Conservation (phyloP, 257 asterid species). For the Fraxinus anomala region DNA sequence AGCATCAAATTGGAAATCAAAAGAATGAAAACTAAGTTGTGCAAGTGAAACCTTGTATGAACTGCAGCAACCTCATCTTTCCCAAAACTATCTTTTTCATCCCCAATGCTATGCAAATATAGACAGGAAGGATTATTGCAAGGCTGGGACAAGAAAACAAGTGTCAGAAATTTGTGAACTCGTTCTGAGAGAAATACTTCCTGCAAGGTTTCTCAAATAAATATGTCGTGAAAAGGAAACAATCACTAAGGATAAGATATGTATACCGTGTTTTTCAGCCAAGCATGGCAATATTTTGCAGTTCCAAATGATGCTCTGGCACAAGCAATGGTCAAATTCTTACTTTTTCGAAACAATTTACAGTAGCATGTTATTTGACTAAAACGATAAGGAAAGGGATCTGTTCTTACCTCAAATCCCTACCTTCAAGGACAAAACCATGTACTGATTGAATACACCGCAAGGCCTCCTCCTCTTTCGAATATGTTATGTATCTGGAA, state of each 20-base stretch:
- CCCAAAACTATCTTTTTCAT: constrained; percentile 94
- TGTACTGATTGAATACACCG: constrained; percentile 89
- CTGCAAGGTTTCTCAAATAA: constrained; percentile 1
- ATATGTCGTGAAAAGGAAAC: constrained; percentile 12
- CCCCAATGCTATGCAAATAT: constrained; percentile 87
- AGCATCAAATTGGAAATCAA: constrained; percentile 13
- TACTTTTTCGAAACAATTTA: constrained; percentile 10
- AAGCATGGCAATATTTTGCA: constrained; percentile 96
- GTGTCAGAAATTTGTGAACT: constrained; percentile 24
- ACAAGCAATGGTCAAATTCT: constrained; percentile 31
- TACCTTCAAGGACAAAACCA: constrained; percentile 86
- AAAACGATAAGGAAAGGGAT: constrained; percentile 22
- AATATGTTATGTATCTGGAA: constrained; percentile 81
- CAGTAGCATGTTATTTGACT: background rate
- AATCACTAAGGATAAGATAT: constrained; percentile 25
- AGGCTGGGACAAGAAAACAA: constrained; percentile 58
- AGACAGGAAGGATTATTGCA: constrained; percentile 89
- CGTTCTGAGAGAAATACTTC: constrained; percentile 11
- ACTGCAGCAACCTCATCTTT: constrained; percentile 95
- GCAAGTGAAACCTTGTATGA: constrained; percentile 71
- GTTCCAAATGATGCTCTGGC: constrained; percentile 99
- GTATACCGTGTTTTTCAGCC: constrained; percentile 89
- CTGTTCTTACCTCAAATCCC: constrained; percentile 68
- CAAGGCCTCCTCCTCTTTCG: constrained; percentile 91
- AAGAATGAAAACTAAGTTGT: constrained; percentile 4